phyloP scores from a whole-genome alignment of 2,329 filamentous ascomycete genomes.

The Stagonosporopsis rhizophila region DNA sequence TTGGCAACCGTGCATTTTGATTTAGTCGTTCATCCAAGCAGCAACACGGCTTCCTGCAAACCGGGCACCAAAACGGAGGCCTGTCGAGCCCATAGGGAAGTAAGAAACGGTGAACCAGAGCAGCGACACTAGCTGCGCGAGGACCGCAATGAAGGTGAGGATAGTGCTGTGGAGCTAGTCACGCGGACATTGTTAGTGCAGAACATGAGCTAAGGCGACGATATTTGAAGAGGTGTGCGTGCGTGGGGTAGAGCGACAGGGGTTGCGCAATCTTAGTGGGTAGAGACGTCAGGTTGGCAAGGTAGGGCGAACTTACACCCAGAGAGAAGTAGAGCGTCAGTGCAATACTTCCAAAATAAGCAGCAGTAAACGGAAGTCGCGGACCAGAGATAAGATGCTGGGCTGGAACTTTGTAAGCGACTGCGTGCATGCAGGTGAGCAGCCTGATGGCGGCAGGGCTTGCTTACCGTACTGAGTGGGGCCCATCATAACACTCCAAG shows the following conservation, averaged over 20 bases:
- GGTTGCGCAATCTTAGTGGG: constrained; percentile 30
- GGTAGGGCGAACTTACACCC: constrained; percentile 70
- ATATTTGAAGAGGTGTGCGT: constrained; percentile 43
- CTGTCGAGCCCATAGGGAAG: constrained; percentile 94
- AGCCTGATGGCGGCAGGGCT: constrained; percentile 30
- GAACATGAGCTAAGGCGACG: constrained; percentile 24
- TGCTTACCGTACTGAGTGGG: constrained; percentile 72
- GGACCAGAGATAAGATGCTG: constrained; percentile 84
- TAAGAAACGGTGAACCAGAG: constrained; percentile 96
- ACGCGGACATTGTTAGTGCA: constrained; percentile 48
- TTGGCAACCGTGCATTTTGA: not conserved
- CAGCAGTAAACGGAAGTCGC: constrained; percentile 88
- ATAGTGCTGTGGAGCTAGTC: constrained; percentile 74
- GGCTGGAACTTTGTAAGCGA: constrained; percentile 49
- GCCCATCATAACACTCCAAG: constrained; percentile 95
- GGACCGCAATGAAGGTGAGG: constrained; percentile 82
- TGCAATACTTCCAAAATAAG: constrained; percentile 92
- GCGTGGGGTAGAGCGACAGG: constrained; percentile 34
- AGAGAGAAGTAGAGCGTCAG: constrained; percentile 92
- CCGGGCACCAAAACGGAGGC: constrained; percentile 82
- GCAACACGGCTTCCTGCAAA: constrained; percentile 86
- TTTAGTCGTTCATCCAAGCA: constrained; percentile 82
- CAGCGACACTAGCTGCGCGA: constrained; percentile 83
- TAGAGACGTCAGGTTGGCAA: constrained; percentile 22
- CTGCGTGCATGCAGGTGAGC: constrained; percentile 16